Base-by-base conservation (phyloP, 805 yeast species). In the Starmerella scarabaei region DNA sequence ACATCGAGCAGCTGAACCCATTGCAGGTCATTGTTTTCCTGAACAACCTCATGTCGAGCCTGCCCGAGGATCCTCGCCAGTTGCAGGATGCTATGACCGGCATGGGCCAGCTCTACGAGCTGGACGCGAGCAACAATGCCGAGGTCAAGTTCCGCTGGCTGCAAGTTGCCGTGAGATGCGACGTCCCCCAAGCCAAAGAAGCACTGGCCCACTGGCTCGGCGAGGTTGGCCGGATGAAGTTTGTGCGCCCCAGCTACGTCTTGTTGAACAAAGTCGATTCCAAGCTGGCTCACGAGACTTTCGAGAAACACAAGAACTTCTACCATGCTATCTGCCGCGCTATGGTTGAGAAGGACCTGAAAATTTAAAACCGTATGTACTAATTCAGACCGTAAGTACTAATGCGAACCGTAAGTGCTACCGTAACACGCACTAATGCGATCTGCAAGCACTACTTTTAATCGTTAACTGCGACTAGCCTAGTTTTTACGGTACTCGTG, bases 141-240 rank as follows among this genome's bases (percentile, higher is more conserved):
- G 96, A 85, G 59, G 79, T 85, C 37, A 65, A 77, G 32, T 78
- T 77, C 62, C 72, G 93, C 56, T 80, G 83, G 77, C 82, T 68
- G 58, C 65, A 75, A 44, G 67, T 84, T 38, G 75, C 80, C 50
- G 65, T 82, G 6, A 61, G 67, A 0, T 79, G 78, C 23, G 62
- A 66, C 21, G 45, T 55, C 11, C 58, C 65, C 26, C 63, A 64
- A 37, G 51, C 52, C 30, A 71, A 77, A 56, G 62, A 60, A 41
- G 62, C 60, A 33, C 63, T 85, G 34, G 84, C 93, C 3, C 72
- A 73, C 38, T 85, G 94, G 94, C 68, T 85, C 40, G 93, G 88
- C 11, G 76, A 86, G 2, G 91, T 85, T 18, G 95, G 95, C 17
- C 72, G 95, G 66, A 85, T 85, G 95, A 85, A 85, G 64, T 85